Conservation (phyloP, 2,329 filamentous ascomycete genomes). For the Hypocreales sp. region DNA sequence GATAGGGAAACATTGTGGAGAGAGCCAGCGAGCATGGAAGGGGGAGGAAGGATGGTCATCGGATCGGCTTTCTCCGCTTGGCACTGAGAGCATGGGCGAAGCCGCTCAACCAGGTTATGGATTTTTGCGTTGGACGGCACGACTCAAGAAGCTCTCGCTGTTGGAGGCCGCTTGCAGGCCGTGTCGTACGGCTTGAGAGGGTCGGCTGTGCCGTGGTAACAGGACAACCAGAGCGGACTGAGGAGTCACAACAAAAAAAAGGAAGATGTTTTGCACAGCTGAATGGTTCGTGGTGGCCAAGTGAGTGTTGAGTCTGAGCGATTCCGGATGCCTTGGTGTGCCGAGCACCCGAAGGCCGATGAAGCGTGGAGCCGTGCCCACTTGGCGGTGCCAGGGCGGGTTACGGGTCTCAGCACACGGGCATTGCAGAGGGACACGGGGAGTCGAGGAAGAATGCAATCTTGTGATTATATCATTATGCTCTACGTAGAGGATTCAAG, state of each 20-base stretch:
- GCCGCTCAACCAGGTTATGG: constrained; percentile 22
- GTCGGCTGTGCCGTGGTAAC: constrained; percentile 7
- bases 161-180: constrained; percentile 7
- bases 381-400: too few species aligned
- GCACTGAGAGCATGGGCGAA: constrained; percentile 19
- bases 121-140: constrained; percentile 19
- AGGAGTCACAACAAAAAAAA: constrained; percentile 26
- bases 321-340: too few species aligned
- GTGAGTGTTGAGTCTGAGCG: too few species aligned
- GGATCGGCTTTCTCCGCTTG: constrained; percentile 19
- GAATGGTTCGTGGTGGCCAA: too few species aligned
- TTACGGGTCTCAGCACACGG: too few species aligned
- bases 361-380: too few species aligned
- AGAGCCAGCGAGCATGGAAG: constrained; percentile 18
- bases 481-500: too few species aligned
- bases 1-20: constrained; percentile 14
- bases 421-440: too few species aligned
- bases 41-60: constrained; percentile 15
- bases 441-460: too few species aligned
- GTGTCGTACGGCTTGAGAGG: constrained; percentile 3
- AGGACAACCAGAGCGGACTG: constrained; percentile 22
- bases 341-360: too few species aligned
- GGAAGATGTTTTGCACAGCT: constrained; percentile 2
- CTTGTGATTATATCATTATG: too few species aligned
- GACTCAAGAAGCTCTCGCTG: constrained; percentile 13